Evolutionary conservation across 306 rosid genomes (phyloP).

Genomic region (Pterocarpus macrocarpus): DNA sequence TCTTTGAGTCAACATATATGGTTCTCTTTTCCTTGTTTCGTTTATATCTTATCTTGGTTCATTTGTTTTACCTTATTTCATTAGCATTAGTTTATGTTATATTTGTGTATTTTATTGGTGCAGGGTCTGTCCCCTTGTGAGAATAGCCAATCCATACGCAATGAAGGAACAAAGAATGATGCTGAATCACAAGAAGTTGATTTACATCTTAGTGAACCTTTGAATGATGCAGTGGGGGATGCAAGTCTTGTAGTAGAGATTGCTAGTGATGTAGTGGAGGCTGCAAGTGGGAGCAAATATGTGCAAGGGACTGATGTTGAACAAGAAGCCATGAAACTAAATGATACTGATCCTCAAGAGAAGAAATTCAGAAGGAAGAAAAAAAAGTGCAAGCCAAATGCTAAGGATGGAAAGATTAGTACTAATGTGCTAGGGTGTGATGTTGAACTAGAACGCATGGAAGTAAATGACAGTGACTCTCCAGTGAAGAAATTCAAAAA

Average conservation of each 20-base stretch:
- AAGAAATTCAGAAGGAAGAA: too few relatives aligned
- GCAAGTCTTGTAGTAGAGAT: too few relatives aligned
- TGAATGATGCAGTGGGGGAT: too few relatives aligned
- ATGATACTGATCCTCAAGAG: too few relatives aligned
- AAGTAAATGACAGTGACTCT: constrained; percentile 26
- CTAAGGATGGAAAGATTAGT: too few relatives aligned
- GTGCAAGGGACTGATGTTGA: too few relatives aligned
- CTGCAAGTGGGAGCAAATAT: constrained; percentile 56
- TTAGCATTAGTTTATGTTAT: constrained; percentile 21
- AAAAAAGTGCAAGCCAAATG: too few relatives aligned
- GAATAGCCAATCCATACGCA: constrained; percentile 4
- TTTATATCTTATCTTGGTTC: neutral
- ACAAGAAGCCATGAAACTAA: too few relatives aligned
- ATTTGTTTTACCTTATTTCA: constrained; percentile 28
- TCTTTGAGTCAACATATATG: constrained; percentile 3
- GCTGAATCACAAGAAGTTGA: constrained; percentile 60
- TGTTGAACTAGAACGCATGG: too few relatives aligned
- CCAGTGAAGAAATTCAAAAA: too few relatives aligned
- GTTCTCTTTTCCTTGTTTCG: constrained; percentile 16
- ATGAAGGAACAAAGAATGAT: constrained; percentile 61
- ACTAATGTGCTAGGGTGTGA: too few relatives aligned
- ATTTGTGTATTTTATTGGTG: constrained; percentile 35
- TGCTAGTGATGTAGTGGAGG: constrained; percentile 44
- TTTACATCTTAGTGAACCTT: too few relatives aligned
- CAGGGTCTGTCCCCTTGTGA: constrained; percentile 40